Conservation (phyloP, 768 basidiomycete genomes). For the Hygrophorus pudorinus region DNA sequence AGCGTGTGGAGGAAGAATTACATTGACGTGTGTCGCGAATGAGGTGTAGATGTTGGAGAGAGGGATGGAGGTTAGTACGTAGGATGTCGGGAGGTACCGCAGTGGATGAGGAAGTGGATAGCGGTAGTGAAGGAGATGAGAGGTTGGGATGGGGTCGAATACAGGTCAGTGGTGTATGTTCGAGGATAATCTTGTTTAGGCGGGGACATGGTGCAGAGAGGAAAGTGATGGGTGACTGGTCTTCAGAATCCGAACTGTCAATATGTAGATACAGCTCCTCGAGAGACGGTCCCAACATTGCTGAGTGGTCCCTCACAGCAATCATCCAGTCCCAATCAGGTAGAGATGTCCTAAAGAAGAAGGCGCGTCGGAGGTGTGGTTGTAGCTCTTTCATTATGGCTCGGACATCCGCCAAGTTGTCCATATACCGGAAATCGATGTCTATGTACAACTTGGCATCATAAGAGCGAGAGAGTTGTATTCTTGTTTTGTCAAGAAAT, state of each 20-base stretch:
- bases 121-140: no score
- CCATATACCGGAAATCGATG: slow-evolving; percentile 4
- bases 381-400: slow-evolving; percentile 1
- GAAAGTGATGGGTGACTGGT: slow-evolving; percentile 3
- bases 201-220: not conserved
- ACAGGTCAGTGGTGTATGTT: slow-evolving; percentile 4
- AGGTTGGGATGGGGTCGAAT: not conserved
- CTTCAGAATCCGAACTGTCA: slow-evolving; percentile 3
- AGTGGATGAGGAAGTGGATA: not conserved
- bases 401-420: slow-evolving; percentile 1
- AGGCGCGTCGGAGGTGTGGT: slow-evolving; percentile 2
- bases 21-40: slow-evolving; percentile 2
- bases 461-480: slow-evolving; percentile 1
- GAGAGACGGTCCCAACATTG: slow-evolving; percentile 1
- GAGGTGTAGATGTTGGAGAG: slow-evolving; percentile 4
- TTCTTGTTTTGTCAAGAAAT: slow-evolving; percentile 2
- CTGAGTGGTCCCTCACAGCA: slow-evolving; percentile 1
- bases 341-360: slow-evolving; percentile 1
- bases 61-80: not conserved
- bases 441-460: slow-evolving; percentile 3
- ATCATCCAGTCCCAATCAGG: slow-evolving; percentile 6
- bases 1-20: slow-evolving; percentile 2
- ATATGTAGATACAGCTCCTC: slow-evolving; percentile 4
- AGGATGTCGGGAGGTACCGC: not conserved
- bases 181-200: slow-evolving; percentile 3